Evolutionary conservation across 2,329 filamentous ascomycete genomes (phyloP).

Genomic region (Xylaria arbuscula): DNA sequence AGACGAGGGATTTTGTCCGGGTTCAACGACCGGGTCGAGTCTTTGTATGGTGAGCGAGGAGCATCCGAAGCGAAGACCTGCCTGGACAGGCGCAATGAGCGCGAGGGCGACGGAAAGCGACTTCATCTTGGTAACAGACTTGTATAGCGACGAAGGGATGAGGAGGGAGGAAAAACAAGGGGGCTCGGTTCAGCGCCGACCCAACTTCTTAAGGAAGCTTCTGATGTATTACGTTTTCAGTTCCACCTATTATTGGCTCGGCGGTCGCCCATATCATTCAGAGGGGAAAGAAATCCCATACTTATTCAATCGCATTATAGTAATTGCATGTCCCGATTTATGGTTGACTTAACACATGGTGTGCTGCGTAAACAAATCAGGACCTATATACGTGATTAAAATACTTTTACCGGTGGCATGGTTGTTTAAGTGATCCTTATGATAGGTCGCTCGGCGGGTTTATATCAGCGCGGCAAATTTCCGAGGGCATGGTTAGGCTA

Average conservation of each 20-base stretch:
- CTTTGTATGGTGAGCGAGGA: conserved; percentile 48
- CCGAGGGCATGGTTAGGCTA: conserved; percentile 31
- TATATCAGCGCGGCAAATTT: conserved; percentile 38
- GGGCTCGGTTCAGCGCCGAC: conserved; percentile 19
- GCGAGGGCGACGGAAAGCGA: conserved; percentile 43
- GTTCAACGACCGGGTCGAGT: conserved; percentile 49
- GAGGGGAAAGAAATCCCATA: background rate
- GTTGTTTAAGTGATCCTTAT: conserved; percentile 33
- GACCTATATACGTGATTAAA: conserved; percentile 34
- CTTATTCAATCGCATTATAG: conserved; percentile 21
- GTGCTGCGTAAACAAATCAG: conserved; percentile 38
- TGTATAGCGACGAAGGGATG: conserved; percentile 8
- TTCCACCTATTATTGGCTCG: background rate
- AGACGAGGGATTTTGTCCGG: conserved; percentile 44
- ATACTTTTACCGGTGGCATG: conserved; percentile 45
- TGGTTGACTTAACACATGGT: conserved; percentile 23
- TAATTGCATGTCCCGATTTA: conserved; percentile 18
- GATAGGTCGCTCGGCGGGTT: conserved; percentile 32
- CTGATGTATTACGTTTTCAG: background rate
- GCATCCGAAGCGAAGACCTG: conserved; percentile 49
- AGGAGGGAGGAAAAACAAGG: conserved; percentile 14
- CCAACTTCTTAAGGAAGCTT: conserved; percentile 20
- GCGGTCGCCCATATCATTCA: background rate
- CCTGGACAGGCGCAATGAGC: conserved; percentile 47
- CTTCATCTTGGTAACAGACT: conserved; percentile 43